Base-by-base conservation (phyloP, 768 basidiomycete species). In the Rhizopogon vinicolor region DNA sequence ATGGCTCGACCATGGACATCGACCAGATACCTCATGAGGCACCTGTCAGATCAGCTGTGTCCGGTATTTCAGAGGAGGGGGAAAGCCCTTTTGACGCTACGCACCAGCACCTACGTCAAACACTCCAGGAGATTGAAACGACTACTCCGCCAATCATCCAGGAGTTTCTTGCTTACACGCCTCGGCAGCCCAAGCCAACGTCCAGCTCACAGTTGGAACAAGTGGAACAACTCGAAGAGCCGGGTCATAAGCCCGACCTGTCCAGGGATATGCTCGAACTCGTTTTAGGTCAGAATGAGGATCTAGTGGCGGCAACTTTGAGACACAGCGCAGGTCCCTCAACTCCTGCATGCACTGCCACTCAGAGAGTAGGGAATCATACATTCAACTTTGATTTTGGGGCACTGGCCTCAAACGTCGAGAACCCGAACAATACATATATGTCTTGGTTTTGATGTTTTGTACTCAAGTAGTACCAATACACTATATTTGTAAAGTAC, bases 301-400 rank as follows among this genome's bases (percentile, higher is more conserved):
- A 68, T 41, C 40, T 66, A 19, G 41, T 29, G 60, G 66, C 1
- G 57, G 60, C 52, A 58, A 60, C 35, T 22, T 35, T 49, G 37
- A 62, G 60, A 16, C 45, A 61, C 19, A 48, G 59, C 37, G 43
- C 59, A 29, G 68, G 68, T 31, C 58, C 56, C 35, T 39, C 59
- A 3, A 57, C 65, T 0, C 45, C 63, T 44, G 18, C 6, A n/a
- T 62, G 65, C 0, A 58, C 57, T 31, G 70, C 68, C 42, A 59
- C 60, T 0, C 68, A 72, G 49, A 67, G 84, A 37, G 77, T 86
- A 40, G 77, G 75, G 42, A 78, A 78, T 59, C 77, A 81, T 53
- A 76, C 75, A 35, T 81, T 82, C 60, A 84, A 85, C 66, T 81
- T 85, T 62, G 84, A 85, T 57, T 75, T 83, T 61, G 84, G 84